Evolutionary conservation across 352 stramenopile genomes (phyloP).

Genomic region (Globisporangium megalacanthum): DNA sequence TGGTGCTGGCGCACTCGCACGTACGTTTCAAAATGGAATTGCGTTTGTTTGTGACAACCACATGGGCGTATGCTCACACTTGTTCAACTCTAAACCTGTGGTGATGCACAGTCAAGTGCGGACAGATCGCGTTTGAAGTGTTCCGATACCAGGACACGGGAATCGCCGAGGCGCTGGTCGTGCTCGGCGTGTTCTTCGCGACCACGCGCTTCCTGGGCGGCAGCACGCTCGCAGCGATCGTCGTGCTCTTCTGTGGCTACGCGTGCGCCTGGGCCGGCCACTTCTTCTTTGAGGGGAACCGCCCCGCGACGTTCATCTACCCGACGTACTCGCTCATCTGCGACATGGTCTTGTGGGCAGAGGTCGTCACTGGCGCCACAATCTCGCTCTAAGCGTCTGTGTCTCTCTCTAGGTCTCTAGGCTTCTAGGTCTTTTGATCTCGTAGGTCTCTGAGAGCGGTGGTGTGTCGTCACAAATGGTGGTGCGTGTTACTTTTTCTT

Average conservation of each 20-base stretch:
- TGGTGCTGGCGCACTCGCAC: constrained; percentile 18
- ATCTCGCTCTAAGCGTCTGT: constrained; percentile 23
- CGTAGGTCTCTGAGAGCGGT: not conserved
- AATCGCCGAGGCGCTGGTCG: constrained; percentile 20
- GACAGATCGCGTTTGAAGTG: constrained; percentile 28
- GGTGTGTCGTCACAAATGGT: not conserved
- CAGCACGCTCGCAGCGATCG: constrained; percentile 13
- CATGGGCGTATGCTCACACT: not conserved
- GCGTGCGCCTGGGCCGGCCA: constrained; percentile 61
- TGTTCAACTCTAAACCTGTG: not conserved
- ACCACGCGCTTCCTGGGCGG: constrained; percentile 30
- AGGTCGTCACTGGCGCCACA: constrained; percentile 30
- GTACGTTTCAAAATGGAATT: constrained; percentile 1
- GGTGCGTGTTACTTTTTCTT: not conserved
- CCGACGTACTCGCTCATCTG: constrained; percentile 56
- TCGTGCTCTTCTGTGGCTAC: constrained; percentile 34
- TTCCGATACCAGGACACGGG: constrained; percentile 38
- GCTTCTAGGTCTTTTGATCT: not conserved
- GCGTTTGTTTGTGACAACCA: not conserved
- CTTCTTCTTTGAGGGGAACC: constrained; percentile 60
- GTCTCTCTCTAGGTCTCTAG: not conserved
- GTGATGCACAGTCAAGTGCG: constrained; percentile 22
- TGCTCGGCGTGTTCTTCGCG: constrained; percentile 25
- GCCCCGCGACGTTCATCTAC: constrained; percentile 63
- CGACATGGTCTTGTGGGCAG: constrained; percentile 52